Evolutionary conservation across 2,329 filamentous ascomycete species (phyloP).

Genomic region (Juglanconis juglandina): DNA sequence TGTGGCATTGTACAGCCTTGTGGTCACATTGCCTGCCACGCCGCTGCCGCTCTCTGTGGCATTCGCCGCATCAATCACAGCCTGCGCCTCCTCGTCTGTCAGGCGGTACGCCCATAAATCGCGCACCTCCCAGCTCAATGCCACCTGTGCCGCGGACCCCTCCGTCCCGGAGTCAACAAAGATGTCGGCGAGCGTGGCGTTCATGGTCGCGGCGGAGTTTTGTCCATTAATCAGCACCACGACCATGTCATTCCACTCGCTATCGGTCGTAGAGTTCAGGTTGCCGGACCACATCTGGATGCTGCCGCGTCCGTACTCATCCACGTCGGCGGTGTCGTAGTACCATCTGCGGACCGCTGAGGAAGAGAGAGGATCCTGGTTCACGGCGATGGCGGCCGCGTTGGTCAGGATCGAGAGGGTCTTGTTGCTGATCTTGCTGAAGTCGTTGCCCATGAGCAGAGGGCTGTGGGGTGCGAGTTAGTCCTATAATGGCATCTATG

Average conservation of each 20-base stretch:
- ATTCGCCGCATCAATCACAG: constrained; percentile 40
- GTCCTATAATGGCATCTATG: not conserved
- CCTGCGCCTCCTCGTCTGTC: constrained; percentile 39
- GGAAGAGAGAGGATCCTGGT: constrained; percentile 20
- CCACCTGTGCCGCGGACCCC: constrained; percentile 38
- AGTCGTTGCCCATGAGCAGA: constrained; percentile 22
- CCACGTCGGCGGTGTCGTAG: constrained; percentile 27
- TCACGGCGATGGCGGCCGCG: constrained; percentile 40
- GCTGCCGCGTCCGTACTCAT: constrained; percentile 41
- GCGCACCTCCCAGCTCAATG: constrained; percentile 47
- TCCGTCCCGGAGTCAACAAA: constrained; percentile 45
- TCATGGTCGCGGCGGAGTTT: constrained; percentile 40
- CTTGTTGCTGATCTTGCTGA: constrained; percentile 25
- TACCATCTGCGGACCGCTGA: constrained; percentile 19
- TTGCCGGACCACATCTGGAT: constrained; percentile 48
- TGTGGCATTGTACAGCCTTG: constrained; percentile 43
- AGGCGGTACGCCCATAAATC: constrained; percentile 57
- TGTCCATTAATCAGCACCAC: constrained; percentile 48
- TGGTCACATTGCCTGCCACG: constrained; percentile 20
- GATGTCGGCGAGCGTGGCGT: constrained; percentile 48
- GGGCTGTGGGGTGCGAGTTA: constrained; percentile 5
- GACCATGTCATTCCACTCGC: constrained; percentile 40
- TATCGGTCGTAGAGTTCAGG: constrained; percentile 37
- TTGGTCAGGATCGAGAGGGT: constrained; percentile 38
- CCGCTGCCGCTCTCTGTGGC: constrained; percentile 27